Evolutionary conservation across 176 grass and related monocot genomes (phyloP), one percentile per base, ranked within the genome.

Genomic region (Pontederia paniculata): DNA sequence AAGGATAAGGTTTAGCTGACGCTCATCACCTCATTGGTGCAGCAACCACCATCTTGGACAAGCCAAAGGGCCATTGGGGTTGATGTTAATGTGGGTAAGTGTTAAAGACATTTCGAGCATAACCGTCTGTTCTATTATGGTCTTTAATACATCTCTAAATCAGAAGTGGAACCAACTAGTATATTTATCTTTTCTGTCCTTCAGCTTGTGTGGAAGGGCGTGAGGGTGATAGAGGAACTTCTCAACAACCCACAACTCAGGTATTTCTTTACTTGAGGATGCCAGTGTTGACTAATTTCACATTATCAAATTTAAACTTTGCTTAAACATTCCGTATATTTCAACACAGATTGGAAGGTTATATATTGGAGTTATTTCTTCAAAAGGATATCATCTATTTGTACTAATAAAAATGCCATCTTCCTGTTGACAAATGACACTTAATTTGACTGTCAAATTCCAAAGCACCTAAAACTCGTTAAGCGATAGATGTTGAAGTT

Each of bases 1-100:
- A 46, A 5, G 0, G 17, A 59, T 10, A 5, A 44, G 23, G 17
- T 19, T 9, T 48, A 13, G n/a, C 22, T 63, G 17, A 63, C 18
- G 22, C 47, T 9, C 9, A 48, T 63, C 22, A 28, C 21, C 20
- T 72, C 62, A 15, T 62, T 62, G 50, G 20, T 73, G 67, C 77
- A 97, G 93, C 83, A 65, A 44, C 65, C 93, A 41, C 83, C 86
- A 23, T 82, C 93, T 43, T 98, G 93, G 93, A 82, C 84, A 72
- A 65, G 20, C 51, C 77, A 80, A 68, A 83, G 80, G 53, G 86
- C 86, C 0, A 63, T 98, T 11, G 93, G 86, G 45, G 86, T 91
- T 64, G 93, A 98, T 82, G 93, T 98, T 55, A 98, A 98, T 73
- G 74, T 88, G 12, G 86, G 93, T 98, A 81, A 68, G 86, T 79